Evolutionary conservation across 176 grass and related monocot species (phyloP).

Genomic region (Aegilops longissima): DNA sequence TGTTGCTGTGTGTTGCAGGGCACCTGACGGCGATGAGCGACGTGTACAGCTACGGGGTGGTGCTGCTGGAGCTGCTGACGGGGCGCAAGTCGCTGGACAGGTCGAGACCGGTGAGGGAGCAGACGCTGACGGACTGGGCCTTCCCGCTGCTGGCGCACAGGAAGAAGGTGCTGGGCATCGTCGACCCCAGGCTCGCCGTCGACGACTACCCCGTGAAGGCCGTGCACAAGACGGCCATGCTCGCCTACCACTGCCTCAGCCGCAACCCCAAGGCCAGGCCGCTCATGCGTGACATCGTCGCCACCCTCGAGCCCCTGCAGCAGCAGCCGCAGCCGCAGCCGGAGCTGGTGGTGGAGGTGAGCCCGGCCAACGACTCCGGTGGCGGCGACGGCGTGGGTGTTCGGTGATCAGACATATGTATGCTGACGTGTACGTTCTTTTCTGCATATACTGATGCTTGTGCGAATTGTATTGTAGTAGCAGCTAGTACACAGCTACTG

Average conservation of each 20-base stretch:
- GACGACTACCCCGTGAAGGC: constrained; percentile 71
- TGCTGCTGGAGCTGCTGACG: constrained; percentile 76
- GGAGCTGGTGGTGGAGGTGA: constrained; percentile 9
- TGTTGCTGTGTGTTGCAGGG: constrained; percentile 26
- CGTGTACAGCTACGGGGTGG: constrained; percentile 88
- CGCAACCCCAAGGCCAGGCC: constrained; percentile 79
- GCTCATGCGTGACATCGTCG: constrained; percentile 65
- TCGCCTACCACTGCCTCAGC: constrained; percentile 80
- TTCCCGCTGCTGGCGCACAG: constrained; percentile 42
- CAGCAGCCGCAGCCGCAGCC: not conserved
- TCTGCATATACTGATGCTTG: not conserved
- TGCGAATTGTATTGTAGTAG: not conserved
- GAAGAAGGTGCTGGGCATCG: constrained; percentile 52
- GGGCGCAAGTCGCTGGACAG: constrained; percentile 72
- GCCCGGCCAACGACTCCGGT: not conserved
- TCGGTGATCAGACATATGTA: not conserved
- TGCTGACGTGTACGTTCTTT: not conserved
- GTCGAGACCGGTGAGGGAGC: constrained; percentile 59
- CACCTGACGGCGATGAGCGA: constrained; percentile 88
- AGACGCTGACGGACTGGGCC: constrained; percentile 77
- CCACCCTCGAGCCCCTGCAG: constrained; percentile 67
- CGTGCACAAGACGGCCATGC: constrained; percentile 62
- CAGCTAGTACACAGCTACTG: too few species aligned
- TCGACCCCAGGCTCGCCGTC: constrained; percentile 49
- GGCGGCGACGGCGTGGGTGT: constrained; percentile 3